These are phyloP conservation scores for Sporothrix sp. DNA, from an alignment of 2,329 filamentous ascomycete species.

Conservation along the genomic window DNA sequence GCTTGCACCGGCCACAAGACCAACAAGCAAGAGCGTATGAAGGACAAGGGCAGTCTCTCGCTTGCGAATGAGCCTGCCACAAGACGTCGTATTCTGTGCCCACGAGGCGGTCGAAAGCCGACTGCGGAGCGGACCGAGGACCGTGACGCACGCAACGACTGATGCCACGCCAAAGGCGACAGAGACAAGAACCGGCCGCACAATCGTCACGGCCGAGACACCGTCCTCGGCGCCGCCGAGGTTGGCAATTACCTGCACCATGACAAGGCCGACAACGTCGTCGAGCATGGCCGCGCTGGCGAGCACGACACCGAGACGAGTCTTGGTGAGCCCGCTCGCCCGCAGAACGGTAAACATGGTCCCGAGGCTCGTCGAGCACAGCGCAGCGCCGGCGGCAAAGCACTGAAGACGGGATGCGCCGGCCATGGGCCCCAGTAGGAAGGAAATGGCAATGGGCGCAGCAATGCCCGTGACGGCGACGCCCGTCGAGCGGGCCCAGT, in stretches of 20 bases:
- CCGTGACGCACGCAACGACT: constrained; percentile 37
- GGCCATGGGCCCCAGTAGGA: constrained; percentile 42
- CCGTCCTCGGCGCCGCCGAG: constrained; percentile 33
- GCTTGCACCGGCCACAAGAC: constrained; percentile 38
- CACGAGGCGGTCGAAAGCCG: constrained; percentile 26
- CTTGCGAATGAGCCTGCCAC: constrained; percentile 22
- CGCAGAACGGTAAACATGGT: constrained; percentile 52
- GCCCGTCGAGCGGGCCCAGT: constrained; percentile 46
- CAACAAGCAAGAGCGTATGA: constrained; percentile 42
- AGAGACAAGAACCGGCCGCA: constrained; percentile 38
- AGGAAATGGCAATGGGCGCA: constrained; percentile 56
- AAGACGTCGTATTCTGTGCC: constrained; percentile 13
- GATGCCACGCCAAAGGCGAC: constrained; percentile 40
- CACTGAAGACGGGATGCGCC: constrained; percentile 42
- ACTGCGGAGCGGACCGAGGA: constrained; percentile 33
- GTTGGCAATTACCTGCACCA: constrained; percentile 66
- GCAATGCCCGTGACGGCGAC: constrained; percentile 59
- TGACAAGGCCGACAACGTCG: constrained; percentile 66
- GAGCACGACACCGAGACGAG: constrained; percentile 49
- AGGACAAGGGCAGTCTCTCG: constrained; percentile 32
- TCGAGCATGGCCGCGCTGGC: constrained; percentile 72
- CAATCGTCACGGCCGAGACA: constrained; percentile 27
- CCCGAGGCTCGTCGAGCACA: constrained; percentile 66
- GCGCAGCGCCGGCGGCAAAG: constrained; percentile 62
- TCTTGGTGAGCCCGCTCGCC: constrained; percentile 32